Percentiles rank a stretch among this genome's conserved stretches.
Conservation (phyloP, 2,329 filamentous ascomycete genomes). For the Fusarium sp. region DNA sequence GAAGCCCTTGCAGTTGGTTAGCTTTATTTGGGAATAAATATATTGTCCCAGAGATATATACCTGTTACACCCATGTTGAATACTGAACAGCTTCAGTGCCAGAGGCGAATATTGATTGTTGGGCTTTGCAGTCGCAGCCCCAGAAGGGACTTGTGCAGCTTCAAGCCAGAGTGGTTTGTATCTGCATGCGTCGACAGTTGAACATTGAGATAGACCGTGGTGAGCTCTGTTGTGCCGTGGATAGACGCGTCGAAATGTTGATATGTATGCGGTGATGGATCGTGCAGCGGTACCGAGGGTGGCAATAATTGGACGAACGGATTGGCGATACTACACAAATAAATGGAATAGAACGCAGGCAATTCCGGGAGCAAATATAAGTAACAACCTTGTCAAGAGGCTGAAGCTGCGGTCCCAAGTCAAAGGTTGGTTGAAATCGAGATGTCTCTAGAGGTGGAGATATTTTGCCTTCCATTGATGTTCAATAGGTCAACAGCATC, state of each 20-base stretch:
- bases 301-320: neutral
- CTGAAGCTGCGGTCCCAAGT: constrained; percentile 12
- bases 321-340: neutral
- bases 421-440: constrained; percentile 23
- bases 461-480: constrained; percentile 26
- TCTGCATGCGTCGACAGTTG: constrained; percentile 32
- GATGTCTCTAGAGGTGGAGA: constrained; percentile 29
- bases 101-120: constrained; percentile 19
- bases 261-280: constrained; percentile 42
- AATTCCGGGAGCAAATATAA: constrained; percentile 14
- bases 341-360: neutral
- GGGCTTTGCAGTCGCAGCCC: constrained; percentile 33
- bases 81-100: constrained; percentile 19
- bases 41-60: constrained; percentile 25
- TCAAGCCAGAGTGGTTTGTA: constrained; percentile 22
- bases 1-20: constrained; percentile 71
- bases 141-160: constrained; percentile 36
- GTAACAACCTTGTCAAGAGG: constrained; percentile 4
- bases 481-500: constrained; percentile 12
- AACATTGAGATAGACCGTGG: constrained; percentile 22
- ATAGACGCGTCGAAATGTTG: constrained; percentile 39
- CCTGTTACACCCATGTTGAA: constrained; percentile 55
- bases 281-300: constrained; percentile 16
- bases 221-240: constrained; percentile 16
- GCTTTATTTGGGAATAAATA: neutral